Evolutionary conservation across 2,329 filamentous ascomycete species (phyloP).

Genomic region (Trichoderma brevicompactum): DNA sequence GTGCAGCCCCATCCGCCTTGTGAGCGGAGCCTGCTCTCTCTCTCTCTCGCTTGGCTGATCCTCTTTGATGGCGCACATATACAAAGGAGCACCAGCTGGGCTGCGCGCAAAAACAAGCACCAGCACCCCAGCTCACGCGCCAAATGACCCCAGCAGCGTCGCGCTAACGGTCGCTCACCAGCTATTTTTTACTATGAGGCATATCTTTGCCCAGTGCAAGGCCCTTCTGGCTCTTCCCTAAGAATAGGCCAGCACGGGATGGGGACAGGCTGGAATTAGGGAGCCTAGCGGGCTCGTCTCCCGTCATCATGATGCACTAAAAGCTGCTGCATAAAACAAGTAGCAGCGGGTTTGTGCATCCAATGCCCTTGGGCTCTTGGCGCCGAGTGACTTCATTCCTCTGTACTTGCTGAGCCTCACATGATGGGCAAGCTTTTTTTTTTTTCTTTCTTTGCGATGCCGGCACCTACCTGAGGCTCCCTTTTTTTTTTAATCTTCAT

Average conservation of each 20-base stretch:
- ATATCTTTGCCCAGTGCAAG: conserved; percentile 7
- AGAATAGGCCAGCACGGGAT: conserved; percentile 3
- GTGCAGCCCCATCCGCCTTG: conserved; percentile 17
- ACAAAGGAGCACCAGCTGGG: neutral
- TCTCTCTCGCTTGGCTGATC: conserved; percentile 5
- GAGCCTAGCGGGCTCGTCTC: conserved; percentile 11
- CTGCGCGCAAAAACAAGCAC: conserved; percentile 1
- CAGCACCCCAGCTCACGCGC: conserved; percentile 20
- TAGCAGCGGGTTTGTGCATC: neutral
- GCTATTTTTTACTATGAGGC: conserved; percentile 26
- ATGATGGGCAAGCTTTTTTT: neutral
- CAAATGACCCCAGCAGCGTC: conserved; percentile 13
- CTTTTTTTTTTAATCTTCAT: neutral
- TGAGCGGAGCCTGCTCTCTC: conserved; percentile 21
- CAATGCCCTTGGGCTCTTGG: conserved; percentile 6
- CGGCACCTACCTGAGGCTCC: neutral
- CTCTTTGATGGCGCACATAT: conserved; percentile 15
- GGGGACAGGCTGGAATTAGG: neutral
- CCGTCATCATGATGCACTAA: conserved; percentile 25
- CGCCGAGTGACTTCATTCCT: conserved; percentile 11
- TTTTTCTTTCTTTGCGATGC: neutral
- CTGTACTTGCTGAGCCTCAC: conserved; percentile 5
- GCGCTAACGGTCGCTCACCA: conserved; percentile 23
- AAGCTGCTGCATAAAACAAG: neutral
- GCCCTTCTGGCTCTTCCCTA: neutral